phyloP scores from a whole-genome alignment of 108 stramenopile genomes.

The Nitzschia sp. region DNA sequence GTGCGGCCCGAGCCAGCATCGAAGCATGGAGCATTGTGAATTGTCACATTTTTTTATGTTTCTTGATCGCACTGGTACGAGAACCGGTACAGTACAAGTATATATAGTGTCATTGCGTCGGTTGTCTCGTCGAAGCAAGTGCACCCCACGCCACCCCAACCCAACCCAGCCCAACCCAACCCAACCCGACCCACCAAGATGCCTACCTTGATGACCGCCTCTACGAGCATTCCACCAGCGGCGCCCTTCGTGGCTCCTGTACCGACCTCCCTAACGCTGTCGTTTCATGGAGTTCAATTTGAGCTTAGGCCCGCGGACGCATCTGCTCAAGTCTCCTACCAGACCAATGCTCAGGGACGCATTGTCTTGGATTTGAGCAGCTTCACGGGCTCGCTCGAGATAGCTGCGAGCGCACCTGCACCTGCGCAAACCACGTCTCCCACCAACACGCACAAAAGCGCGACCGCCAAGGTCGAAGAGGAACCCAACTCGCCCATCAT shows the following conservation, averaged over 20 bases:
- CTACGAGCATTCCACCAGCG: neutral
- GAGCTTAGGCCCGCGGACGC: slow-evolving; percentile 31
- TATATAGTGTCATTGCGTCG: too few species aligned
- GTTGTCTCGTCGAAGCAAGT: too few species aligned
- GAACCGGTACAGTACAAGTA: too few species aligned
- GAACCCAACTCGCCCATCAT: slow-evolving; percentile 19
- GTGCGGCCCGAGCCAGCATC: too few species aligned
- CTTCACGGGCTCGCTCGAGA: slow-evolving; percentile 49
- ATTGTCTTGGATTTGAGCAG: slow-evolving; percentile 36
- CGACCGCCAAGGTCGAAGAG: slow-evolving; percentile 23
- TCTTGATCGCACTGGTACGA: too few species aligned
- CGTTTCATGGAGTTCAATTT: slow-evolving; percentile 60
- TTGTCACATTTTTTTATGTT: too few species aligned
- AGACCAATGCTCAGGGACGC: slow-evolving; percentile 24
- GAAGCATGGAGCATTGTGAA: too few species aligned
- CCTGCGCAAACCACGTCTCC: neutral
- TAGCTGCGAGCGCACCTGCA: slow-evolving; percentile 2
- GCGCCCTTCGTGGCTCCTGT: neutral
- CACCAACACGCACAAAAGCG: neutral
- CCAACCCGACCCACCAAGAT: too few species aligned
- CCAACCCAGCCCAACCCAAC: too few species aligned
- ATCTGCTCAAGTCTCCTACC: slow-evolving; percentile 24
- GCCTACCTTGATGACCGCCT: neutral
- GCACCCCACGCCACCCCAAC: too few species aligned
- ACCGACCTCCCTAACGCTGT: slow-evolving; percentile 47